Percentiles rank a stretch among this genome's conserved stretches.
These are phyloP conservation scores for Torrubiella hemipterigena DNA, from an alignment of 2,329 filamentous ascomycete species.

Conservation along the genomic window DNA sequence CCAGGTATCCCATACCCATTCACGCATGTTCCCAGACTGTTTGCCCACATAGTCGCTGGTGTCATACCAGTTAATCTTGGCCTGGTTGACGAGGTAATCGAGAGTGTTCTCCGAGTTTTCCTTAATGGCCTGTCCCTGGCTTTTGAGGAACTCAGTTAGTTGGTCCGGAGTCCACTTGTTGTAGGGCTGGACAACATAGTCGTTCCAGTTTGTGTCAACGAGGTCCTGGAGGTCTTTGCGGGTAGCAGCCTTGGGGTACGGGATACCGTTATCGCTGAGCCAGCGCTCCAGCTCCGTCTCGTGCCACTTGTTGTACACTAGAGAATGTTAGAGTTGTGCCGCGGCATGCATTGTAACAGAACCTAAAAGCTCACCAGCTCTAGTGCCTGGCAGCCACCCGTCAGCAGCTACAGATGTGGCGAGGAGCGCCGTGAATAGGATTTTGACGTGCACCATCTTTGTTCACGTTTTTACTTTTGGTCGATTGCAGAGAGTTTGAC, in stretches of 20 bases:
- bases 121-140: slow-evolving; percentile 60
- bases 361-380: too few species aligned
- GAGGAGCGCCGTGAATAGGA: too few species aligned
- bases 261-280: slow-evolving; percentile 85
- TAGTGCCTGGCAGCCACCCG: too few species aligned
- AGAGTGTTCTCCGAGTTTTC: slow-evolving; percentile 54
- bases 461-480: too few species aligned
- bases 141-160: slow-evolving; percentile 54
- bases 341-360: too few species aligned
- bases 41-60: slow-evolving; percentile 64
- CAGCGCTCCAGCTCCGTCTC: slow-evolving; percentile 95
- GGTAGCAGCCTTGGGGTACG: slow-evolving; percentile 80
- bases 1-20: slow-evolving; percentile 96
- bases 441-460: too few species aligned
- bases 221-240: slow-evolving; percentile 88
- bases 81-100: slow-evolving; percentile 55
- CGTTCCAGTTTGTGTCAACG: slow-evolving; percentile 84
- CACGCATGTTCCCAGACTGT: slow-evolving; percentile 60
- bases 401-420: too few species aligned
- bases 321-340: too few species aligned
- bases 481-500: too few species aligned
- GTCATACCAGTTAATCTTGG: slow-evolving; percentile 66
- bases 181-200: slow-evolving; percentile 63
- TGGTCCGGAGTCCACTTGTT: slow-evolving; percentile 62
- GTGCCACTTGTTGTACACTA: slow-evolving; percentile 98